A percentile compares a stretch with the other conserved stretches of the same genome.
These are phyloP conservation scores for Cucumis melo DNA, from an alignment of 306 rosid species.

Conservation along the genomic window DNA sequence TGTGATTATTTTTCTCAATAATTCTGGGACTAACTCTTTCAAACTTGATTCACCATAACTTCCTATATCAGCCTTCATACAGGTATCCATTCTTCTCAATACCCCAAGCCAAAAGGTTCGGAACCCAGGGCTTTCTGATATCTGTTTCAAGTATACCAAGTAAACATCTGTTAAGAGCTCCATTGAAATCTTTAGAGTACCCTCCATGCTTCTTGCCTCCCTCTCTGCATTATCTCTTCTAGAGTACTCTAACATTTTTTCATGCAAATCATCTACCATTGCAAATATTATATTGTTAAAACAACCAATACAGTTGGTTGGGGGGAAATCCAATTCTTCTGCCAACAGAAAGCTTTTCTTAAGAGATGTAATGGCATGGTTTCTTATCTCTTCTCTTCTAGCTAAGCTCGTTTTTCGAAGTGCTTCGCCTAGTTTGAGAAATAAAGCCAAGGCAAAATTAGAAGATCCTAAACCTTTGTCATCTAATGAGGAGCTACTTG, in stretches of 20 bases:
- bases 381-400: slow-evolving; percentile 76
- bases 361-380: slow-evolving; percentile 63
- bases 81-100: slow-evolving; percentile 87
- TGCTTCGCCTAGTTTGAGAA: slow-evolving; percentile 74
- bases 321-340: slow-evolving; percentile 42
- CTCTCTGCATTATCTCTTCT: slow-evolving; percentile 72
- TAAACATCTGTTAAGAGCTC: slow-evolving; percentile 58
- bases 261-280: slow-evolving; percentile 85
- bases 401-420: slow-evolving; percentile 62
- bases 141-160: slow-evolving; percentile 44
- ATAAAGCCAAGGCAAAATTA: slow-evolving; percentile 40
- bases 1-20: slow-evolving; percentile 53
- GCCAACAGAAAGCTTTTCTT: slow-evolving; percentile 49
- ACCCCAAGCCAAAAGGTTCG: slow-evolving; percentile 78
- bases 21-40: slow-evolving; percentile 41
- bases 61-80: slow-evolving; percentile 82
- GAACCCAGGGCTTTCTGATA: slow-evolving; percentile 41
- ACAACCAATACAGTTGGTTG: slow-evolving; percentile 46
- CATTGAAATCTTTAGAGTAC: slow-evolving; percentile 64
- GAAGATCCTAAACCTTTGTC: slow-evolving; percentile 36
- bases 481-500: slow-evolving; percentile 45
- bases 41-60: slow-evolving; percentile 43
- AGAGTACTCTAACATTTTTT: slow-evolving; percentile 86
- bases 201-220: slow-evolving; percentile 92
- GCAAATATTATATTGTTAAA: slow-evolving; percentile 68